Base-by-base conservation (phyloP, 768 basidiomycete species). In the Mycena olivaceomarginata region DNA sequence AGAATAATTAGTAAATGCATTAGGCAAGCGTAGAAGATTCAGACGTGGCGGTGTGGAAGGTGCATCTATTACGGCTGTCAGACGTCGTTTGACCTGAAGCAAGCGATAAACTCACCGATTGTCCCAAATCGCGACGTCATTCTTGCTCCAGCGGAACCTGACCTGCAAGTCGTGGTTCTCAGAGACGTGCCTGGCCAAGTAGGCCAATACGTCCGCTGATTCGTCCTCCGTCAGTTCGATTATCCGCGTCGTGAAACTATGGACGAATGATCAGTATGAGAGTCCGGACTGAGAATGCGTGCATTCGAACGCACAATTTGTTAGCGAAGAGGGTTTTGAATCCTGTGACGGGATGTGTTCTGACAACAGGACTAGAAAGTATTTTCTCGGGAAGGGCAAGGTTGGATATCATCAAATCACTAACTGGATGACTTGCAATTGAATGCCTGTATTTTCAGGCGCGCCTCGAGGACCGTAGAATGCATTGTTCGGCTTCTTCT, bases 91-190 rank as follows among this genome's bases (percentile, higher is more conserved):
- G 8, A 10, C 15, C 43, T 45, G 15, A 39, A 37, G 45, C 4
- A 57, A 45, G 31, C 31, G 15, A 18, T 5, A 51, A 18, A 15
- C 64, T 43, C 43, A 85, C 57, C 91, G 82, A 80, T 93, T 93
- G 73, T 92, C 92, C 92, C 92, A 93, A 79, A 93, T 91, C 0
- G 92, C 92, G 40, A 93, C 81, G 72, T 90, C 90, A 79, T 92
- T 88, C 51, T 80, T 80, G 43, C 83, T 82, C 91, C 92, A 93
- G 25, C 87, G 87, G 86, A 86, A 91, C 31, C 90, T 85, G 60
- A 86, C 85, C 78, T 91, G 91, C 18, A 92, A 82, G 82, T 93
- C 92, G 78, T 93, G 92, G 84, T 92, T 93, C 79, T 92, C 88
- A 1, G 90, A 81, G 69, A 92, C 83, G 77, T 91, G 90, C 11